A percentile compares a stretch with the other conserved stretches of the same genome.
These are phyloP conservation scores for Trichomonas vaginalis DNA, from an alignment of 208 protist genomes.

Conservation along the genomic window DNA sequence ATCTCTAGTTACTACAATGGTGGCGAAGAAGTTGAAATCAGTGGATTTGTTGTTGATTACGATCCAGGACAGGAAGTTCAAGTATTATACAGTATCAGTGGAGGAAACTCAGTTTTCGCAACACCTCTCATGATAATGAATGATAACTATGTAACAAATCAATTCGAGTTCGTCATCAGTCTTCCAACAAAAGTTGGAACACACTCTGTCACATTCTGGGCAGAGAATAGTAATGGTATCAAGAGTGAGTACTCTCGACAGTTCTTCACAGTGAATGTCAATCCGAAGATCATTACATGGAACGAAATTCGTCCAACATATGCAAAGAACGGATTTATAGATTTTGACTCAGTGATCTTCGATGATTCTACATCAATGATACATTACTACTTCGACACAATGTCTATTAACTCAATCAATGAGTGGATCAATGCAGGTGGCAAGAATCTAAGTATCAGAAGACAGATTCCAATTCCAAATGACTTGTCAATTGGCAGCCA, in stretches of 20 bases:
- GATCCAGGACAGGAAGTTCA: background rate
- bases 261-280: background rate
- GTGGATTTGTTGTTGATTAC: background rate
- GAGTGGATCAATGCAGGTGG: no score
- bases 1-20: background rate
- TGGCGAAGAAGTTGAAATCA: background rate
- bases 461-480: no score
- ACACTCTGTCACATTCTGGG: background rate
- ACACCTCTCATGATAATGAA: background rate
- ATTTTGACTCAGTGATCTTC: background rate
- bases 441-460: no score
- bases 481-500: no score
- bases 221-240: background rate
- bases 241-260: background rate
- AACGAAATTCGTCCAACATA: background rate
- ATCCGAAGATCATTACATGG: background rate
- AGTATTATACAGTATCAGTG: background rate
- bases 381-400: background rate
- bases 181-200: background rate
- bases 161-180: background rate
- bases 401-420: no score
- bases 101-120: background rate
- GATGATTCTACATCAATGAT: background rate
- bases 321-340: background rate
- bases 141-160: background rate